These are phyloP conservation scores for Collybiopsis luxurians DNA, from an alignment of 768 basidiomycete genomes.

Conservation along the genomic window DNA sequence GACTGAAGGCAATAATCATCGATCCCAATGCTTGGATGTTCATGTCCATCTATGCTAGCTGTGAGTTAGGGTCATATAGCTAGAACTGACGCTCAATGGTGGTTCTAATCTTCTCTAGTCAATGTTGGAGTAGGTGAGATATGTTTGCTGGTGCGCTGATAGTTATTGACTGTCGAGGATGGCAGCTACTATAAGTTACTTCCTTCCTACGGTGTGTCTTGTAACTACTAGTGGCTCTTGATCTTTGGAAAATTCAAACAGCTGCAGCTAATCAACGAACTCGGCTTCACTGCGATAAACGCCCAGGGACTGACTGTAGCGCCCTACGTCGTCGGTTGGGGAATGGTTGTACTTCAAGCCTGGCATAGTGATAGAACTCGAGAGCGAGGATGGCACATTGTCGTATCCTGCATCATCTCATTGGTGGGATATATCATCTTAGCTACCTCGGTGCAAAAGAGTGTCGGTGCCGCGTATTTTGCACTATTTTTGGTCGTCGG, in stretches of 20 bases:
- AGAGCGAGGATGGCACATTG: slow-evolving; percentile 56
- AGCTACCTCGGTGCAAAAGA: slow-evolving; percentile 48
- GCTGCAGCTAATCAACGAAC: slow-evolving; percentile 46
- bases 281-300: slow-evolving; percentile 55
- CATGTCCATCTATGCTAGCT: slow-evolving; percentile 50
- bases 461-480: slow-evolving; percentile 53
- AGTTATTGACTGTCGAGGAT: no score
- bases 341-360: slow-evolving; percentile 51
- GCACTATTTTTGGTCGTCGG: slow-evolving; percentile 56
- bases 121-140: slow-evolving; percentile 42
- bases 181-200: slow-evolving; percentile 51
- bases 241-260: no score
- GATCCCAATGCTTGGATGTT: slow-evolving; percentile 54
- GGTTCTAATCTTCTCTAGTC: slow-evolving; percentile 28
- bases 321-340: slow-evolving; percentile 45
- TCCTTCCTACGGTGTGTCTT: slow-evolving; percentile 46
- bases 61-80: slow-evolving; percentile 24
- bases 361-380: slow-evolving; percentile 53
- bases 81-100: not conserved
- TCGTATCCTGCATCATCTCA: slow-evolving; percentile 44
- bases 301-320: slow-evolving; percentile 60
- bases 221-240: not conserved
- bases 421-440: slow-evolving; percentile 53
- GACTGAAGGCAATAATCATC: slow-evolving; percentile 48
- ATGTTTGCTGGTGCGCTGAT: no score